phyloP scores from a whole-genome alignment of 164 flowering plant species.

The Vitis labrusca region DNA sequence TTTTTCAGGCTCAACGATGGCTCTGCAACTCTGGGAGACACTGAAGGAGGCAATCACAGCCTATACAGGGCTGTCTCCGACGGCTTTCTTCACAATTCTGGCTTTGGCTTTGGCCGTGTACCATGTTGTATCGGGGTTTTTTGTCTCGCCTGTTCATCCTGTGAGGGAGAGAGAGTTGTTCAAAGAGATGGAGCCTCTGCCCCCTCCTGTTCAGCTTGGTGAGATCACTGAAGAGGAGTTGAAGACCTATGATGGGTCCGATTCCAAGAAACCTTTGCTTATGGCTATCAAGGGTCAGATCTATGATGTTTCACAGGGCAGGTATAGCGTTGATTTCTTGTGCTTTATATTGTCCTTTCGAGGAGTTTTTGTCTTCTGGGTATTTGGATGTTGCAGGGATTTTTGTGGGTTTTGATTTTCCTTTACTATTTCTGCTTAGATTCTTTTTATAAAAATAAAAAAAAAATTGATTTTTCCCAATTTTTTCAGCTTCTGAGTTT shows the following conservation, averaged over 20 bases:
- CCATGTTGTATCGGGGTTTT: conserved; percentile 32
- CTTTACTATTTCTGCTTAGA: too few relatives aligned
- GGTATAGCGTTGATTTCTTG: conserved; percentile 23
- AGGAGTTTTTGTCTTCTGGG: not conserved
- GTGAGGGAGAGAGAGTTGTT: conserved; percentile 30
- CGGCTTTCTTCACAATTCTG: conserved; percentile 74
- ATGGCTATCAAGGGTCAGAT: conserved; percentile 99
- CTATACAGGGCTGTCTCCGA: conserved; percentile 88
- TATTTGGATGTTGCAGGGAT: too few relatives aligned
- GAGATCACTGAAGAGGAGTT: conserved; percentile 84
- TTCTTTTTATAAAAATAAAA: too few relatives aligned
- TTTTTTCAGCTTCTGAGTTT: too few relatives aligned
- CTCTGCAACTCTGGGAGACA: conserved; percentile 78
- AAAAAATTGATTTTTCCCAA: too few relatives aligned
- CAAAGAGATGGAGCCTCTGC: conserved; percentile 67
- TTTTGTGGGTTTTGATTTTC: too few relatives aligned
- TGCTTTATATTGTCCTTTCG: not conserved
- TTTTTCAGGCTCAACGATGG: conserved; percentile 35
- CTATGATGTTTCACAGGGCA: conserved; percentile 91
- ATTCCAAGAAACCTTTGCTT: conserved; percentile 77
- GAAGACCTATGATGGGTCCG: conserved; percentile 80
- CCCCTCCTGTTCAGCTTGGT: conserved; percentile 95
- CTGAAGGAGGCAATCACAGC: conserved; percentile 71
- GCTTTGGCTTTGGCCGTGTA: conserved; percentile 33
- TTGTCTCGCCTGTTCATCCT: conserved; percentile 26